Evolutionary conservation across 2,329 filamentous ascomycete genomes (phyloP).

Genomic region (Venturia aucupariae): DNA sequence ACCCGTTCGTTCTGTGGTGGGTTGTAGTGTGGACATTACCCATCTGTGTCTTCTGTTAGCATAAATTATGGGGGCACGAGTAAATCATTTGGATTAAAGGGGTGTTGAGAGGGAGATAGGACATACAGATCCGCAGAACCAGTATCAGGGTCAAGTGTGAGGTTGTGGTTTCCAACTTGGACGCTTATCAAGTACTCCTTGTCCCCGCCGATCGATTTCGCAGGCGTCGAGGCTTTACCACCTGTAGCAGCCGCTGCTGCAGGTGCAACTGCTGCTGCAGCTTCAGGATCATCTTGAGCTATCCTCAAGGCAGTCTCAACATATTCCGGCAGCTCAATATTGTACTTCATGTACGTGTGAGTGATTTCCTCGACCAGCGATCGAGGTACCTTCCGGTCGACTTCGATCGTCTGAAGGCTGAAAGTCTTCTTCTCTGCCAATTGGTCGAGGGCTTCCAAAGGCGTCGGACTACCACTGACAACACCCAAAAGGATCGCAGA

Average conservation of each 20-base stretch:
- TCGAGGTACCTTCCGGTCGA: neutral
- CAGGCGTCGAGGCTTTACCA: neutral
- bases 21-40: conserved; percentile 51
- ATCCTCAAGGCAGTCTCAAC: neutral
- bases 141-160: conserved; percentile 14
- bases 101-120: too few relatives aligned
- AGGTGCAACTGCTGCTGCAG: too few relatives aligned
- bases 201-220: conserved; percentile 9
- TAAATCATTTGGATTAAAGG: too few relatives aligned
- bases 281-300: neutral
- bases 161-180: conserved; percentile 7
- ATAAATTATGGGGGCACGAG: too few relatives aligned
- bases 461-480: neutral
- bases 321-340: neutral
- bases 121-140: conserved; percentile 15
- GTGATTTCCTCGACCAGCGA: neutral
- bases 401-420: neutral
- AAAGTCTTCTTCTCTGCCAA: neutral
- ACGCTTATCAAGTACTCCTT: conserved; percentile 14
- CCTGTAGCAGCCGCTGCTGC: too few relatives aligned
- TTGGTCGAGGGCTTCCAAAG: conserved; percentile 5
- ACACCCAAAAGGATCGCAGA: neutral
- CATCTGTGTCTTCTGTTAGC: conserved; percentile 49
- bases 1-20: neutral
- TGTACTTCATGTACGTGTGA: conserved; percentile 6